Conservation (phyloP, 1,284 basidiomycete species). For the Inonotus obliquus region DNA sequence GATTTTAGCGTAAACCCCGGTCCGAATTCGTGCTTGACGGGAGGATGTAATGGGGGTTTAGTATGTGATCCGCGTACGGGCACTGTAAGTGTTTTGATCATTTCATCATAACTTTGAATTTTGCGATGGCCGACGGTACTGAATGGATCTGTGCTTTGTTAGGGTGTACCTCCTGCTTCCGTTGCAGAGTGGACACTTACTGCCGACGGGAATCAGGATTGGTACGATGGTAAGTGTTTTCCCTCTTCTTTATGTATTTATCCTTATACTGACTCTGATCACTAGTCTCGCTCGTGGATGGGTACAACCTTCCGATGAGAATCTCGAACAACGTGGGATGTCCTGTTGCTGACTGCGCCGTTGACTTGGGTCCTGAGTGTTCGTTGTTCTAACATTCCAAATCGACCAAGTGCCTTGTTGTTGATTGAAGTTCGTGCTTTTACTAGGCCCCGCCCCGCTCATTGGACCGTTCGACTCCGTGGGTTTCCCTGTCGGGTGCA, state of each 20-base stretch:
- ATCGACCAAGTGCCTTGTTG: not conserved
- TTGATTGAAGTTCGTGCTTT: not conserved
- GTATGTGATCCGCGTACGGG: slow-evolving; percentile 29
- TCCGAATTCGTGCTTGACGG: slow-evolving; percentile 36
- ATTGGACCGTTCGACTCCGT: slow-evolving; percentile 47
- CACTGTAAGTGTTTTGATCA: not conserved
- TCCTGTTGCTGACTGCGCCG: slow-evolving; percentile 42
- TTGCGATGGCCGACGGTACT: not conserved
- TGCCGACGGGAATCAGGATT: slow-evolving; percentile 34
- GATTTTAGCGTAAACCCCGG: slow-evolving; percentile 37
- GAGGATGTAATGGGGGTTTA: slow-evolving; percentile 46
- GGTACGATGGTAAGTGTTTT: slow-evolving; percentile 39
- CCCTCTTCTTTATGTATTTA: not conserved
- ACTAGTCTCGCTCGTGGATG: slow-evolving; percentile 50
- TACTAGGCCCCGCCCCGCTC: slow-evolving; percentile 43
- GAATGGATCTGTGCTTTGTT: not conserved
- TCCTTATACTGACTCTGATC: not conserved
- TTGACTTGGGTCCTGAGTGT: slow-evolving; percentile 51
- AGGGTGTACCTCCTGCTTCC: slow-evolving; percentile 56
- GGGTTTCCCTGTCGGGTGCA: slow-evolving; percentile 53
- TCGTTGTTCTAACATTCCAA: not conserved
- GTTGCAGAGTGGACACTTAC: slow-evolving; percentile 54
- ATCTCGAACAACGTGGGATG: slow-evolving; percentile 52
- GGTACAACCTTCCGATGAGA: slow-evolving; percentile 54
- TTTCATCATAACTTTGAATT: not conserved